Base-by-base conservation (phyloP, 2,329 filamentous ascomycete genomes). In the Westerdykella aurantiaca region DNA sequence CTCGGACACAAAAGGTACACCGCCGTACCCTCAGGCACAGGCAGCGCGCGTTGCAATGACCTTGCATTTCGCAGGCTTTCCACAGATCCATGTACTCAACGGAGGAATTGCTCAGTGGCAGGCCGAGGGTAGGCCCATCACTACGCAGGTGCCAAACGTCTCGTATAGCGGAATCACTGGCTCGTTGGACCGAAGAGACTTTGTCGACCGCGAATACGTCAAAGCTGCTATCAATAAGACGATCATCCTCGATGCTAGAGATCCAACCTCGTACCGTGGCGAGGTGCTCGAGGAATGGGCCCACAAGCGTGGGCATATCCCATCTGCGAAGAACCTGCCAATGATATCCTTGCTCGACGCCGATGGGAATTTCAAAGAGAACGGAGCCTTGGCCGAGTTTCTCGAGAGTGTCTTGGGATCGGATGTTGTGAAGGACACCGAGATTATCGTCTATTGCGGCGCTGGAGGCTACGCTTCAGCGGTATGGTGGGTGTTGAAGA, bases 111-210 rank as follows among this genome's bases (percentile, higher is more conserved):
- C 16, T 16, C 18, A 9, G 17, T 39, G 37, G 37, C 7, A 13
- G 12, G 14, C 5, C 5, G 31, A 33, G 31, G 31, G 31, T 12
- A 33, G 14, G 14, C 12, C 12, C 12, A 14, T 33, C 12, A 14
- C 12, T 3, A 50, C 76, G n/a, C 76, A 79, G 23, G 76, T 79
- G 16, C 88, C 88, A 52, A 85, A 89, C 64, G 85, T 88, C 57
- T 12, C 31, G 6, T 7, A 3, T 7, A 14, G 14, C 12, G 31
- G 6, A 33, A 33, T 33, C 12, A 21, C 18, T 21, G 18, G 18
- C 18, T 33, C 31, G 31, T 33, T 13, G 12, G 31, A 33, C 14
- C 31, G 14, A 14, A 7, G 31, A 12, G 31, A 13, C 14, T 33
- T 33, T 12, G 31, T 33, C 12, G 31, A 14, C 14, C 12, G 31